Percentiles rank a stretch among this genome's conserved stretches.
phyloP scores from a whole-genome alignment of 2,329 filamentous ascomycete genomes.

The Sphaerulina musiva region DNA sequence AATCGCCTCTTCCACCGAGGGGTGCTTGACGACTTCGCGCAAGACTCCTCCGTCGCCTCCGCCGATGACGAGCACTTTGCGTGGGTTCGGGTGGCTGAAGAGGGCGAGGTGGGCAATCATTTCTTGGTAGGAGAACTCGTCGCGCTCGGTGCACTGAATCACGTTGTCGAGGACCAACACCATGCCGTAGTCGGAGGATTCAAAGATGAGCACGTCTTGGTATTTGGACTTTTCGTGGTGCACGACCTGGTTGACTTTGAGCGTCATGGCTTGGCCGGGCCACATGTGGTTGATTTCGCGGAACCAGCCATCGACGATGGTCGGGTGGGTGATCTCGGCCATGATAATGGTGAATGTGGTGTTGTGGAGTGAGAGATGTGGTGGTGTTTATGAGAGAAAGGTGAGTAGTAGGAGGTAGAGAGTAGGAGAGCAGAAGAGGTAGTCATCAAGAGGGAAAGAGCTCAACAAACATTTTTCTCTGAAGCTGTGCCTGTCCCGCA shows the following conservation, averaged over 20 bases:
- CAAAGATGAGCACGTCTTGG: slow-evolving; percentile 98
- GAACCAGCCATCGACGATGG: slow-evolving; percentile 98
- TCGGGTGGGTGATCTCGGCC: slow-evolving; percentile 66
- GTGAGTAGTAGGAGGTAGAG: too few relatives aligned
- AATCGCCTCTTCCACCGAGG: slow-evolving; percentile 87
- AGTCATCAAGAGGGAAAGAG: neutral
- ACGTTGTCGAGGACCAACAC: slow-evolving; percentile 98
- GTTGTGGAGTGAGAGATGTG: neutral
- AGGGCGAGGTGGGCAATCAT: slow-evolving; percentile 99
- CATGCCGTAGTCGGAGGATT: slow-evolving; percentile 93
- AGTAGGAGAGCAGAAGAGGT: neutral
- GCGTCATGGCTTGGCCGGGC: slow-evolving; percentile 98
- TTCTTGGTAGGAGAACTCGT: slow-evolving; percentile 97
- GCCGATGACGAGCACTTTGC: slow-evolving; percentile 97
- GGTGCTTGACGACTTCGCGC: slow-evolving; percentile 98
- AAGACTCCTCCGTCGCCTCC: slow-evolving; percentile 96
- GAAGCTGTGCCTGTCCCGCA: neutral
- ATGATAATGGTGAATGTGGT: slow-evolving; percentile 38
- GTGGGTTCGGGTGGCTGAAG: slow-evolving; percentile 96
- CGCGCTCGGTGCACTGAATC: slow-evolving; percentile 96
- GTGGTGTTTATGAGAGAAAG: neutral
- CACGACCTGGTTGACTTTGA: slow-evolving; percentile 93
- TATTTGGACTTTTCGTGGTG: slow-evolving; percentile 99
- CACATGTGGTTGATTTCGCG: slow-evolving; percentile 98
- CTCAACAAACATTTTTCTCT: neutral